Evolutionary conservation across 192 early-diverging fungal species (phyloP).

Genomic region (Podila epigama): DNA sequence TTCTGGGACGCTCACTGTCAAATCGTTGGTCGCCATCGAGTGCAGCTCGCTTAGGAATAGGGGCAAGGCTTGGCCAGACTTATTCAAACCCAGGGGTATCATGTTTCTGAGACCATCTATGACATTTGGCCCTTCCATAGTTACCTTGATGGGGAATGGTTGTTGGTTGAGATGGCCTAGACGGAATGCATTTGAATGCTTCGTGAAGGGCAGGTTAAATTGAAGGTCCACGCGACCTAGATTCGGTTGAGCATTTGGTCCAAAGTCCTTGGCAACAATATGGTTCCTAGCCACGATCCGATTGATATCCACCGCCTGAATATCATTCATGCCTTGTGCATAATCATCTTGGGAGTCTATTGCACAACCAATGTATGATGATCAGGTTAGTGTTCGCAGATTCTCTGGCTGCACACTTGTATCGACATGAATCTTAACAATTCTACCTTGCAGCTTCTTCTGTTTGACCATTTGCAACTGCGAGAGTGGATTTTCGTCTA

Average conservation of each 20-base stretch:
- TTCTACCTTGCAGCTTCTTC: constrained; percentile 21
- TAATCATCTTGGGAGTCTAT: constrained; percentile 21
- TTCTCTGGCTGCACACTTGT: neutral
- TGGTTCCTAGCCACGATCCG: constrained; percentile 24
- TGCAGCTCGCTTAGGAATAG: constrained; percentile 47
- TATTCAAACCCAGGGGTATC: constrained; percentile 33
- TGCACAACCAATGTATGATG: no score
- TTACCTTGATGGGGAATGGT: constrained; percentile 37
- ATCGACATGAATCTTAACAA: neutral
- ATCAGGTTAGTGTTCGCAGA: neutral
- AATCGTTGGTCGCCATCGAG: constrained; percentile 32
- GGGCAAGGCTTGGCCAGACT: constrained; percentile 32
- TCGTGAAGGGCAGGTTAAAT: constrained; percentile 22
- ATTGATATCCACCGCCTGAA: constrained; percentile 19
- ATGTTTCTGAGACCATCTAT: constrained; percentile 51
- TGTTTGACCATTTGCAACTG: constrained; percentile 20
- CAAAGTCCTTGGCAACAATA: constrained; percentile 31
- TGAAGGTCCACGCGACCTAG: constrained; percentile 43
- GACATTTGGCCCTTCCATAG: constrained; percentile 53
- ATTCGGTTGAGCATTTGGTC: constrained; percentile 46
- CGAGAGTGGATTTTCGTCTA: constrained; percentile 53
- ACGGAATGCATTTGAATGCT: neutral
- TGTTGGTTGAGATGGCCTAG: constrained; percentile 13
- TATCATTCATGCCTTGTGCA: constrained; percentile 13
- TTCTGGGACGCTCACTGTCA: no score